Base-by-base conservation (phyloP, 768 basidiomycete species). In the Trametes coccinea region DNA sequence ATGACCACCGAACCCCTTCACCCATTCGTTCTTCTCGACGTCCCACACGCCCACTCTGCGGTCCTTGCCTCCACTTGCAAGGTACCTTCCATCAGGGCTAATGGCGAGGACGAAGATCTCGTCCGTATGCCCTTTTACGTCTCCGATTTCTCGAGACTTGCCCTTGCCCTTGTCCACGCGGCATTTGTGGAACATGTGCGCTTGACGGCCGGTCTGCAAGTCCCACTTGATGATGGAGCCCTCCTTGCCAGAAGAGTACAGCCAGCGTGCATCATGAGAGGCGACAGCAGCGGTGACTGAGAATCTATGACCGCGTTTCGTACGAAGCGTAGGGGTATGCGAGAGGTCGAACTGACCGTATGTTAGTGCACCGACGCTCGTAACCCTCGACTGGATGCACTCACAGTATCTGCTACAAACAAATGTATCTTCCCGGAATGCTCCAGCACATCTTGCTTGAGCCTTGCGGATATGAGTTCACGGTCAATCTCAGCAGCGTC, bases 401-500 rank as follows among this genome's bases (percentile, higher is more conserved):
- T 61, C 72, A 92, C 91, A 14, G 79, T 78, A 56, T 91, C 86
- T 30, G 90, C 90, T 52, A 96, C 78, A 71, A 89, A 92, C 44
- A 90, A 74, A 74, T 95, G 90, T 7, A 94, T 79, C 74, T 90
- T 95, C 51, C 94, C 95, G 4, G 92, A 87, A 69, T 95, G 87
- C 65, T 95, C 89, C 49, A 94, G 74, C 5, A 96, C 94, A 76
- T 98, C 96, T 72, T 94, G 87, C 72, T 94, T 93, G 64, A 99
- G 79, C 57, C 97, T 80, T 17, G 94, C 82, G 46, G 91, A 91
- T 63, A 99, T 92, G 63, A 98, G 80, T 66, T 98, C 96, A 68
- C 85, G 84, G 79, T 99, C 97, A 30, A 98, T 87, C 67, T 98
- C 95, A 1, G 92, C 95, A 4, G 97, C 97, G 72, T 99, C 96